Evolutionary conservation across 83 land plant species (phyloP), one percentile per base, ranked within the genome.

Genomic region (Thuja plicata): DNA sequence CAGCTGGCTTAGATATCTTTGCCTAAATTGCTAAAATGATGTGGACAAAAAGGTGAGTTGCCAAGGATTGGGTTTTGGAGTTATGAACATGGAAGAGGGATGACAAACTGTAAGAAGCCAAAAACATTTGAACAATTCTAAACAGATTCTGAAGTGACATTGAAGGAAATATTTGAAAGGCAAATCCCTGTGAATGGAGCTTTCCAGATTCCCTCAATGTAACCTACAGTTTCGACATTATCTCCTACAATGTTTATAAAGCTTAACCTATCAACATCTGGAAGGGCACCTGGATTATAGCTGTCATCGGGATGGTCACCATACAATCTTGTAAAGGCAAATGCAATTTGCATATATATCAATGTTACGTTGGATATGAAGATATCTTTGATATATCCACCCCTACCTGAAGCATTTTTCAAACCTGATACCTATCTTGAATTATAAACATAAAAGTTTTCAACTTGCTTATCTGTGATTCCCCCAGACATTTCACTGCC

Each of bases 401-500:
- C 99, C 40, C 99, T 89, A 19, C 99, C 97, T 35, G 91, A 85
- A 40, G 96, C 92, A 27, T 97, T 97, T 87, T 95, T 97, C 50
- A n/a, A 96, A 48, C 46, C 92, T 87, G 87, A 97, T 93, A 80
- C 93, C 97, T 83, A 85, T 45, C 55, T 87, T 37, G 97, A 91
- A 89, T 94, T 92, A 83, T 85, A 90, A 66, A 96, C 76, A 13
- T 78, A 50, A 46, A 95, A 87, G 73, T 90, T 87, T 48, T 96
- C 94, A 13, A 92, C 97, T 83, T 90, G 89, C 37, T 93, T 91
- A 71, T 94, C 90, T 45, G 93, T 91, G 52, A 97, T 89, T 35
- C 98, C 98, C 46, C 98, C 97, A 66, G 98, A 97, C 95, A 96
- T 97, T 88, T 97, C 97, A 87, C 97, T 97, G 27, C 98, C 97